Percentiles rank a stretch among this genome's conserved stretches.
Conservation (phyloP, 805 yeast species). For the Grigorovia jiainica region DNA sequence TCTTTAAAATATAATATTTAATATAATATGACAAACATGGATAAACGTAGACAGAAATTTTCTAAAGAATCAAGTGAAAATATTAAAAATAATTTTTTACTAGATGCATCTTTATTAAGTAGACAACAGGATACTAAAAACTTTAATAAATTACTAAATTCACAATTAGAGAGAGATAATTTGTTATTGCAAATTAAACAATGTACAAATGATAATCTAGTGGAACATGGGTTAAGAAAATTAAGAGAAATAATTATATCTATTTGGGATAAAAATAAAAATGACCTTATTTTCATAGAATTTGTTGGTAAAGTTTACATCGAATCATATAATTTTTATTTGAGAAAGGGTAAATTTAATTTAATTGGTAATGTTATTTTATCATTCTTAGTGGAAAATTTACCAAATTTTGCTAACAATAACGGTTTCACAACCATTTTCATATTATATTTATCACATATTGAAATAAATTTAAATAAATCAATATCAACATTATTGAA, state of each 20-base stretch:
- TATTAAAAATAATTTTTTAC: slow-evolving; percentile 14
- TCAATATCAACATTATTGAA: slow-evolving; percentile 2
- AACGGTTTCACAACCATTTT: slow-evolving; percentile 7
- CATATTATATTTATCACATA: slow-evolving; percentile 14
- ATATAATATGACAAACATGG: too few species aligned
- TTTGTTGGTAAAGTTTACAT: slow-evolving; percentile 13
- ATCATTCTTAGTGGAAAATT: slow-evolving; percentile 9
- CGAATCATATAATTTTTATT: slow-evolving; percentile 11
- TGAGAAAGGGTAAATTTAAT: slow-evolving; percentile 7
- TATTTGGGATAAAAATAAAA: slow-evolving; percentile 5
- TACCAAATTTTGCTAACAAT: slow-evolving; percentile 6
- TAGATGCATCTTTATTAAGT: slow-evolving; percentile 46
- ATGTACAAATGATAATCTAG: slow-evolving; percentile 8
- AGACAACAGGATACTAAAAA: slow-evolving; percentile 52
- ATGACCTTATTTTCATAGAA: slow-evolving; percentile 9
- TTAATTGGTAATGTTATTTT: slow-evolving; percentile 12
- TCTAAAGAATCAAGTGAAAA: slow-evolving; percentile 16
- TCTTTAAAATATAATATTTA: too few species aligned
- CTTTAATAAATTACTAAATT: slow-evolving; percentile 31
- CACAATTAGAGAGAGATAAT: slow-evolving; percentile 33
- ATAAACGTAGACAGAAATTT: slow-evolving; percentile 30
- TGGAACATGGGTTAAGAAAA: slow-evolving; percentile 26
- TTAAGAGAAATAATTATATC: slow-evolving; percentile 21
- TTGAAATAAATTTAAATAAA: slow-evolving; percentile 11
- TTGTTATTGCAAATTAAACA: slow-evolving; percentile 33